Evolutionary conservation across 2,329 filamentous ascomycete species (phyloP).

Genomic region (Ceratocystis destructans): DNA sequence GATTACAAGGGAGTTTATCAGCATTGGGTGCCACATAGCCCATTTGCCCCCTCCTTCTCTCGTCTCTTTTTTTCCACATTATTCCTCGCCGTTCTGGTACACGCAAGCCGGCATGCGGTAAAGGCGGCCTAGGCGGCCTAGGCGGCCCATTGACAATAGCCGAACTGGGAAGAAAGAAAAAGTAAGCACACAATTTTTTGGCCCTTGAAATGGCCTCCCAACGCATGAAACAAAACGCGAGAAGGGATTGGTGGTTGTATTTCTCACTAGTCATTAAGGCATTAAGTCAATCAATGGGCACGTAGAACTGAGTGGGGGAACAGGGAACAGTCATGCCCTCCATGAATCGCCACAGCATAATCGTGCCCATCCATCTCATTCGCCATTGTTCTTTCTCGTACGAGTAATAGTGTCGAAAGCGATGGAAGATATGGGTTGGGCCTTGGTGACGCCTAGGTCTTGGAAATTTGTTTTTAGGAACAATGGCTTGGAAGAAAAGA

Average conservation of each 20-base stretch:
- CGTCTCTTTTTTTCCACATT: not conserved
- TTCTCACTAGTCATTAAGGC: not conserved
- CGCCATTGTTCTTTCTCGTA: not conserved
- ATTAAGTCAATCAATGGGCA: not conserved
- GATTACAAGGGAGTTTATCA: not conserved
- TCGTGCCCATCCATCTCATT: not conserved
- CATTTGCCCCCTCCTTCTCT: not conserved
- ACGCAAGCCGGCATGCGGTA: not conserved
- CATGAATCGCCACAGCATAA: not conserved
- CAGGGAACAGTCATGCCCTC: too few relatives aligned
- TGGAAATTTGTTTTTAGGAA: too few relatives aligned
- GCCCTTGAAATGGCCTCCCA: not conserved
- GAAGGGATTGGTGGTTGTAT: not conserved
- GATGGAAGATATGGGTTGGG: not conserved
- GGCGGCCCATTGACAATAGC: not conserved
- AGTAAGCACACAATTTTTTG: too few relatives aligned
- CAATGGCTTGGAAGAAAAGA: too few relatives aligned
- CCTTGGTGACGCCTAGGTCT: not conserved
- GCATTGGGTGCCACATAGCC: not conserved
- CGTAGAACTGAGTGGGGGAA: not conserved
- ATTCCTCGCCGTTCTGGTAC: not conserved
- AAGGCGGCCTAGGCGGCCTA: not conserved
- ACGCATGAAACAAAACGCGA: not conserved
- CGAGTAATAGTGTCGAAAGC: constrained; percentile 2
- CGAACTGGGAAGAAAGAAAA: too few relatives aligned